These are phyloP conservation scores for Brassica balearica DNA, from an alignment of 441 rosid genomes.

Conservation along the genomic window DNA sequence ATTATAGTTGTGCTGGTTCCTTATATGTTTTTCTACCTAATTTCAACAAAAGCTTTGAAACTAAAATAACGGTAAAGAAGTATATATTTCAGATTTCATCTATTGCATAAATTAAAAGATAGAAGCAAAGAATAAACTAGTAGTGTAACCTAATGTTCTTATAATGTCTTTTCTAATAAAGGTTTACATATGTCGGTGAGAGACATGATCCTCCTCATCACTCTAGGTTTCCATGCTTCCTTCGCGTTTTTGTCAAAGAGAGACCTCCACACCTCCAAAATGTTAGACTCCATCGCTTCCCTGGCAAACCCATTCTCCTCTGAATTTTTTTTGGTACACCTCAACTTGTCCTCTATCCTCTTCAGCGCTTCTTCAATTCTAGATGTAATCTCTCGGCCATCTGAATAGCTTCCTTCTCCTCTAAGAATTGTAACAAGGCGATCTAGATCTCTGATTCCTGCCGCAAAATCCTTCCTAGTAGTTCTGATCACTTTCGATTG, in stretches of 20 bases:
- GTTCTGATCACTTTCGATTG: neutral
- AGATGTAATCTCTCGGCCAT: constrained; percentile 1
- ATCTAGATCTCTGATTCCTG: neutral
- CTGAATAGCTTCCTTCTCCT: constrained; percentile 5
- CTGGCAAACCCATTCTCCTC: constrained; percentile 4
- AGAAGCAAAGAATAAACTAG: neutral
- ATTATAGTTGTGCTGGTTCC: too few relatives aligned
- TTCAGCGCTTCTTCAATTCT: neutral
- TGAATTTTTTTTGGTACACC: neutral
- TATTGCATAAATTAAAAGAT: neutral
- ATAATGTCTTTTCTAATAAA: constrained; percentile 1
- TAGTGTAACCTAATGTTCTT: neutral
- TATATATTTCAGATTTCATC: neutral
- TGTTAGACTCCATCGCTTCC: neutral
- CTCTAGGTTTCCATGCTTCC: constrained; percentile 6
- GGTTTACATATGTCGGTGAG: neutral
- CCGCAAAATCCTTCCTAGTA: neutral
- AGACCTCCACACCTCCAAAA: neutral
- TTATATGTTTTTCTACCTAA: too few relatives aligned
- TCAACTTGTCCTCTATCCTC: neutral
- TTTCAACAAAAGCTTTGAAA: neutral
- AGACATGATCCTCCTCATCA: neutral
- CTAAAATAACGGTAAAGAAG: neutral
- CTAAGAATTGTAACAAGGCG: neutral
- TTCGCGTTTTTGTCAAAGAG: neutral